phyloP scores from a whole-genome alignment of 2,329 filamentous ascomycete genomes.

The Aspergillus vadensis region DNA sequence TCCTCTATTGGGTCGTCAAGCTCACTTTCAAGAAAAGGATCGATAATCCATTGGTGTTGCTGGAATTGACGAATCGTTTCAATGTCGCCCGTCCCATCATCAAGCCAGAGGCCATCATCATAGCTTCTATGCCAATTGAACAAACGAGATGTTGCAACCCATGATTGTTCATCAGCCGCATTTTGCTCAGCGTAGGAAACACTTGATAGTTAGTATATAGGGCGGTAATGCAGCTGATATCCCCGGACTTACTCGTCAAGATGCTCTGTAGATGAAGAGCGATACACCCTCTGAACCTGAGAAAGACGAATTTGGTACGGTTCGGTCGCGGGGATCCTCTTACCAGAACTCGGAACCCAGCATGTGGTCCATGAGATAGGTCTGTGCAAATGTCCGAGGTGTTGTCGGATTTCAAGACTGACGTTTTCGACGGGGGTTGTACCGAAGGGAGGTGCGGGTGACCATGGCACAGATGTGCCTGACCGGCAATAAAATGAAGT shows the following conservation, averaged over 20 bases:
- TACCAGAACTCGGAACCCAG: constrained; percentile 16
- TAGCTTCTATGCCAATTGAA: constrained; percentile 29
- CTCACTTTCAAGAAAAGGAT: constrained; percentile 14
- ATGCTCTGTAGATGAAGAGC: neutral
- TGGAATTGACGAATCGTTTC: constrained; percentile 22
- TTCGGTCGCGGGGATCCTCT: constrained; percentile 9
- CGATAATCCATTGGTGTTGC: constrained; percentile 27
- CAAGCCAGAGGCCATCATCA: constrained; percentile 28
- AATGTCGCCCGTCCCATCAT: constrained; percentile 21
- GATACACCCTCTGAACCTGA: neutral
- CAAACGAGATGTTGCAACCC: constrained; percentile 22
- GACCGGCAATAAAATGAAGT: constrained; percentile 6
- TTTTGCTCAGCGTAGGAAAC: constrained; percentile 6
- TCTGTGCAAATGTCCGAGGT: constrained; percentile 7
- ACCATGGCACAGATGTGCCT: constrained; percentile 8
- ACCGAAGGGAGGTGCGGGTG: constrained; percentile 8
- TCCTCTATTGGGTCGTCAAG: constrained; percentile 7
- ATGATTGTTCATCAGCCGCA: constrained; percentile 20
- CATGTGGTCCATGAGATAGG: constrained; percentile 21
- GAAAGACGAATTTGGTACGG: constrained; percentile 2
- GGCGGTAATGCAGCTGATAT: neutral
- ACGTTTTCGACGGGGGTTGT: neutral
- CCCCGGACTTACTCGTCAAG: constrained; percentile 3
- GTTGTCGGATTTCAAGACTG: constrained; percentile 7
- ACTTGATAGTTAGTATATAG: constrained; percentile 8